Conservation (phyloP, 768 basidiomycete species). For the Botryobasidium botryosum region DNA sequence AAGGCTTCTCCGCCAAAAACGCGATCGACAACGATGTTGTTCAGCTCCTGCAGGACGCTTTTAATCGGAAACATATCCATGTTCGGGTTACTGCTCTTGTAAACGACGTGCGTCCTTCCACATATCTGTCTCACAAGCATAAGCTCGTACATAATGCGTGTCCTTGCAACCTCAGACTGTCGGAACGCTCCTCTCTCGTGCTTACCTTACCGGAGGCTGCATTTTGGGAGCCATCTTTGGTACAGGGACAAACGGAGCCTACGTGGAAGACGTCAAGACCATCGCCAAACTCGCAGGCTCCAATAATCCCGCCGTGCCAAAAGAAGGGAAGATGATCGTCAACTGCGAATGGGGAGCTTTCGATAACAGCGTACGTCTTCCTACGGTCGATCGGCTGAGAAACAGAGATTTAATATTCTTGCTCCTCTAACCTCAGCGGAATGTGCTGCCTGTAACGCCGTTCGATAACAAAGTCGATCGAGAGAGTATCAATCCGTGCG, state of each 20-base stretch:
- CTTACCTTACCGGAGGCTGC: slow-evolving; percentile 86
- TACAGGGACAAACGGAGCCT: slow-evolving; percentile 97
- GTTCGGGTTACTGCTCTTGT: slow-evolving; percentile 85
- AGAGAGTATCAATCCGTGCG: slow-evolving; percentile 75
- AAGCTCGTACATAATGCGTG: neutral
- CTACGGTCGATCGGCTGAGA: neutral
- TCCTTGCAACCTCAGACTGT: slow-evolving; percentile 71
- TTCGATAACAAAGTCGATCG: slow-evolving; percentile 90
- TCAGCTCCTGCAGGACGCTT: slow-evolving; percentile 75
- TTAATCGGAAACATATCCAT: slow-evolving; percentile 81
- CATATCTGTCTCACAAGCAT: slow-evolving; percentile 4
- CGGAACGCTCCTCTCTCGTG: slow-evolving; percentile 80
- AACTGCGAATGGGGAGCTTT: slow-evolving; percentile 99
- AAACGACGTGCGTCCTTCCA: slow-evolving; percentile 54
- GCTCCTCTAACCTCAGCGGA: slow-evolving; percentile 34
- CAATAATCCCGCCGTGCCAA: slow-evolving; percentile 35
- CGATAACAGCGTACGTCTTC: slow-evolving; percentile 64
- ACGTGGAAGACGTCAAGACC: slow-evolving; percentile 74
- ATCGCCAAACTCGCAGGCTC: slow-evolving; percentile 70
- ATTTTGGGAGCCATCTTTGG: slow-evolving; percentile 83
- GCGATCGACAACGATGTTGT: slow-evolving; percentile 84
- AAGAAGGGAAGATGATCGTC: slow-evolving; percentile 67
- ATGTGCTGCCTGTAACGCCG: slow-evolving; percentile 68
- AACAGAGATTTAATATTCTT: neutral
- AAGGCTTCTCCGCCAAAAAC: slow-evolving; percentile 86